Evolutionary conservation across 2,329 filamentous ascomycete species (phyloP), one percentile per base, ranked within the genome.

Genomic region (Aspergillus uvarum): DNA sequence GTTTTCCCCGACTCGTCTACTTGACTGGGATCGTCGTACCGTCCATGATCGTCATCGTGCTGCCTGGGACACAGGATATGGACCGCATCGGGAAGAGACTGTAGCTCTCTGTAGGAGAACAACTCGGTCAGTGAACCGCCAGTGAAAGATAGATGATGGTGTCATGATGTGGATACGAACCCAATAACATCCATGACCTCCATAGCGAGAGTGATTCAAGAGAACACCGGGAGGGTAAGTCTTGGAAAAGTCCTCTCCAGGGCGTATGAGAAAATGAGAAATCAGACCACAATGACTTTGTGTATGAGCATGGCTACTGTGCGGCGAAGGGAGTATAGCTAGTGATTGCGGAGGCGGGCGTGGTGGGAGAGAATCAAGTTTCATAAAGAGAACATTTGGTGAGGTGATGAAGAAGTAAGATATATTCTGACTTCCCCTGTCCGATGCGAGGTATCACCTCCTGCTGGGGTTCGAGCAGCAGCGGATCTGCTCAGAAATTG

Each of bases 51-150:
- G 1, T 89, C 84, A 51, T 87, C 83, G 66, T 80, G 77, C 58
- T 85, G 74, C 61, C 85, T 86, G 1, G 89, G 88, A 63, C 89
- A 92, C 61, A 91, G 84, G 55, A 91, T 80, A 68, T 92, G 89
- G 24, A 80, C 76, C 14, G 83, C 73, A 42, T 76, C 72, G 5
- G 78, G 76, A 53, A 80, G 70, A 60, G 72, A 68, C 67, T 78
- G 75, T n/a, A 81, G 67, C 68, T 80, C 77, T 61, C 77, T 80
- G 60, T 29, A 58, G 21, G 31, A 35, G 54, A 32, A 19, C 16
- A 38, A 56, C 24, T 70, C 47, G 70, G 63, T 35, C 38, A 48
- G n/a, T 56, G n/a, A 54, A n/a, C 22, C 49, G 31, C 29, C 19
- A 56, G 48, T 26, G 32, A 59, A 19, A 53, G 8, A 1, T 16